These are phyloP conservation scores for Diaporthe ampelina DNA, from an alignment of 2,329 filamentous ascomycete species.

Conservation along the genomic window DNA sequence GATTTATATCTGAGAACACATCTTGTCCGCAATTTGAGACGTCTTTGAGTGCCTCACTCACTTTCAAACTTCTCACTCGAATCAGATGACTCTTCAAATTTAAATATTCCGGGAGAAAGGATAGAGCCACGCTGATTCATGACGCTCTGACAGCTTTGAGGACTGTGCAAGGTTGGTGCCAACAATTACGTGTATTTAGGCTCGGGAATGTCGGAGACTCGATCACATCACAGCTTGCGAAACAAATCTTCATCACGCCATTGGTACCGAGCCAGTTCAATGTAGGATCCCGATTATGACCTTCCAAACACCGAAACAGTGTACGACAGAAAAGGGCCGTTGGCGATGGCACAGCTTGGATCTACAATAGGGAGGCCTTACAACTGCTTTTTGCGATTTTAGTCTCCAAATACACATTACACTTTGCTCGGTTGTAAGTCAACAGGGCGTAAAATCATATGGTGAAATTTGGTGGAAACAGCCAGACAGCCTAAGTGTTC, in stretches of 20 bases:
- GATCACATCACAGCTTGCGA: background rate
- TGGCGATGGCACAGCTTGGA: background rate
- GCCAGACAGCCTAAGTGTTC: background rate
- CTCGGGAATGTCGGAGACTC: background rate
- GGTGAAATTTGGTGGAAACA: background rate
- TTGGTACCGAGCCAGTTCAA: background rate
- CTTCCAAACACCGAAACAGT: too few relatives aligned
- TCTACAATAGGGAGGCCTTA: background rate
- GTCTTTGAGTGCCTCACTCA: too few relatives aligned
- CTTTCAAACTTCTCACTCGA: too few relatives aligned
- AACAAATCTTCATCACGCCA: background rate
- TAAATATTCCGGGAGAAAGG: too few relatives aligned
- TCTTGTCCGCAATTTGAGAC: too few relatives aligned
- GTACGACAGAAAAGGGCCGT: too few relatives aligned
- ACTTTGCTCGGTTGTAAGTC: too few relatives aligned
- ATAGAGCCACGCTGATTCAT: background rate
- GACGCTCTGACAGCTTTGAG: too few relatives aligned
- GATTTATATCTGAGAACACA: background rate
- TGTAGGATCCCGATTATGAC: too few relatives aligned
- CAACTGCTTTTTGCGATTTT: background rate
- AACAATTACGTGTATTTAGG: background rate
- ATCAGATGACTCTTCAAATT: background rate
- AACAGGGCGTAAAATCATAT: too few relatives aligned
- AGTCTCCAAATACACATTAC: background rate
- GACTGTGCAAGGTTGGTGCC: background rate